phyloP scores from a whole-genome alignment of 1,284 basidiomycete species.

The Ganoderma leucocontextum region DNA sequence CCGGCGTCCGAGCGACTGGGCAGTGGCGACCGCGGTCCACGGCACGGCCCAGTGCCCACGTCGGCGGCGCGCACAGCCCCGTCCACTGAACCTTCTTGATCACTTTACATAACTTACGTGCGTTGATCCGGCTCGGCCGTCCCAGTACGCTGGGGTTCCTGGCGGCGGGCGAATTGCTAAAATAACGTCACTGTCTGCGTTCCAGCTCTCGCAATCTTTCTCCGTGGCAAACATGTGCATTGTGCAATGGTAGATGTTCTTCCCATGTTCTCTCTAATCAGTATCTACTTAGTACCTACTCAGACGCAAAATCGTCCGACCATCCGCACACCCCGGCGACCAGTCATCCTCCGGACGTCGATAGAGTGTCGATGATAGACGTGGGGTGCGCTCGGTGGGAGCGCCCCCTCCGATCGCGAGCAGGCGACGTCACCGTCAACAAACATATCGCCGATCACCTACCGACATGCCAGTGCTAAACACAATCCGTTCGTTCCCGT shows the following conservation, averaged over 20 bases:
- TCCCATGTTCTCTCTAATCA: too few species aligned
- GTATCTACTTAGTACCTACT: too few species aligned
- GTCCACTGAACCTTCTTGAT: neutral
- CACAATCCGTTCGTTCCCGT: neutral
- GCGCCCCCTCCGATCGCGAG: neutral
- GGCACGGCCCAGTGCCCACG: neutral
- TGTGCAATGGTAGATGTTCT: too few species aligned
- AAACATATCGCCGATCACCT: neutral
- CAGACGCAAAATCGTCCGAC: too few species aligned
- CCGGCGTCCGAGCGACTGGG: neutral
- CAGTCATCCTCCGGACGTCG: neutral
- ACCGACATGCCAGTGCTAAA: too few species aligned
- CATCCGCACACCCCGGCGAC: neutral
- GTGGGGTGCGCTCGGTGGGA: neutral
- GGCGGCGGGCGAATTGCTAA: constrained; percentile 2
- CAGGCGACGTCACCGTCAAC: neutral
- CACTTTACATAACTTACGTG: too few species aligned
- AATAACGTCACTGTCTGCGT: neutral
- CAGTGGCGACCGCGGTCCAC: neutral
- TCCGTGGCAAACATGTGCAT: too few species aligned
- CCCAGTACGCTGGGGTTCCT: neutral
- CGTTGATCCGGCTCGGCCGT: neutral
- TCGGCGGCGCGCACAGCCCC: neutral
- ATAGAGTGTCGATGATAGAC: neutral
- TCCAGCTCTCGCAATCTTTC: too few species aligned